phyloP scores from a whole-genome alignment of 495 filamentous ascomycete species.

The Talaromyces thailandensis region DNA sequence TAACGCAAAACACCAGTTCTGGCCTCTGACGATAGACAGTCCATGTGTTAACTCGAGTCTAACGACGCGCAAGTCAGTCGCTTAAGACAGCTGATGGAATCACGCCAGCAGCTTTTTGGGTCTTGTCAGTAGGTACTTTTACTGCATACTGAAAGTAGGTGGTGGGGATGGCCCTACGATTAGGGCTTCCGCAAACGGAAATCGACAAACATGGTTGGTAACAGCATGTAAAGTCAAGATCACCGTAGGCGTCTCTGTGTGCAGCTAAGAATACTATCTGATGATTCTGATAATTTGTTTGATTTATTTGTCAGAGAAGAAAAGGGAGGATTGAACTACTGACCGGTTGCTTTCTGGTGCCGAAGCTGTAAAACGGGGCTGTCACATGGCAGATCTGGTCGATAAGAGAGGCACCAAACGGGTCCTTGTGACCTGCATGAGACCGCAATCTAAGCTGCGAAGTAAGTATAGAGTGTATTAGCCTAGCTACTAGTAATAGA shows the following conservation, averaged over 20 bases:
- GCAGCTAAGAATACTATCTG: not conserved
- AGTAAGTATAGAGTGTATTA: not conserved
- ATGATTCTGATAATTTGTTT: not conserved
- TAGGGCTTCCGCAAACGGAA: not conserved
- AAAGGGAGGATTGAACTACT: no score
- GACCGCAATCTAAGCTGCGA: not conserved
- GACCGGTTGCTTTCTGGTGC: not conserved
- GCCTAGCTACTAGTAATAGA: no score
- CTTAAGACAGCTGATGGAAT: constrained; percentile 2
- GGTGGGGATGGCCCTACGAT: not conserved
- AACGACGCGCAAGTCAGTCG: not conserved
- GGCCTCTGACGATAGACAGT: not conserved
- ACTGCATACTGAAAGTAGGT: no score
- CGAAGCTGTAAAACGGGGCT: not conserved
- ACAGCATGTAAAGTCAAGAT: not conserved
- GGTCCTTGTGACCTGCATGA: not conserved
- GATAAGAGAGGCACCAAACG: not conserved
- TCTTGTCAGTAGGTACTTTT: not conserved
- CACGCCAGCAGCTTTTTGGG: not conserved
- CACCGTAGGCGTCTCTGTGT: not conserved
- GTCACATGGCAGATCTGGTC: not conserved
- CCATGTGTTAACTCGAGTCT: not conserved
- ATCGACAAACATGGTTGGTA: not conserved
- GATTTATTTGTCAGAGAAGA: not conserved
- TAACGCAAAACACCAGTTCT: not conserved